A percentile compares a stretch with the other conserved stretches of the same genome.
These are phyloP conservation scores for Senna tora DNA, from an alignment of 306 rosid species.

Conservation along the genomic window DNA sequence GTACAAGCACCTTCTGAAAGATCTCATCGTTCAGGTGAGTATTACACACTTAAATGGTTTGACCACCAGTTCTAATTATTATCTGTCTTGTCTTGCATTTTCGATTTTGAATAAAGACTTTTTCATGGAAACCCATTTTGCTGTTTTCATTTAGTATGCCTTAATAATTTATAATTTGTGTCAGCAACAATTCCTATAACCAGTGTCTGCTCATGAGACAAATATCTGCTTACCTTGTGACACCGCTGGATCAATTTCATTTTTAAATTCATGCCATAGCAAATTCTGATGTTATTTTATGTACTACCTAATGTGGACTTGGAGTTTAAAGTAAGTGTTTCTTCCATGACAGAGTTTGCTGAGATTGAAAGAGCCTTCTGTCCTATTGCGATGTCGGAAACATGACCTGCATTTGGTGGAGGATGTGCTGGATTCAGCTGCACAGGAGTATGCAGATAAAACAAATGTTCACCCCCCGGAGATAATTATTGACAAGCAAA, in stretches of 20 bases:
- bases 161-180: too few relatives aligned
- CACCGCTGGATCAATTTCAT: slow-evolving; percentile 24
- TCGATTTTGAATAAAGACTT: slow-evolving; percentile 9
- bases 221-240: slow-evolving; percentile 9
- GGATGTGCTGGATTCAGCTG: slow-evolving; percentile 74
- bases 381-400: slow-evolving; percentile 86
- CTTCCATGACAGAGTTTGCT: slow-evolving; percentile 70
- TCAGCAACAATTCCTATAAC: slow-evolving; percentile 21
- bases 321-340: slow-evolving; percentile 28
- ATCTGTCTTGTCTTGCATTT: slow-evolving; percentile 3
- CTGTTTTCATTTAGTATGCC: too few relatives aligned
- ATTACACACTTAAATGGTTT: slow-evolving; percentile 15
- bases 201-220: slow-evolving; percentile 7
- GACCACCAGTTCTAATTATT: slow-evolving; percentile 1
- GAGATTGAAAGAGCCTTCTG: slow-evolving; percentile 95
- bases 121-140: too few relatives aligned
- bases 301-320: slow-evolving; percentile 19
- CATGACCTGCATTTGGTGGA: slow-evolving; percentile 71
- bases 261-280: slow-evolving; percentile 1
- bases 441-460: slow-evolving; percentile 77
- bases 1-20: slow-evolving; percentile 70
- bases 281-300: slow-evolving; percentile 25
- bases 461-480: slow-evolving; percentile 74
- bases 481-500: slow-evolving; percentile 68
- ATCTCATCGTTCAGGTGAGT: slow-evolving; percentile 85